Percentiles rank a stretch among this genome's conserved stretches.
Evolutionary conservation across 306 rosid genomes (phyloP).

Genomic region (Cicer cuneatum): DNA sequence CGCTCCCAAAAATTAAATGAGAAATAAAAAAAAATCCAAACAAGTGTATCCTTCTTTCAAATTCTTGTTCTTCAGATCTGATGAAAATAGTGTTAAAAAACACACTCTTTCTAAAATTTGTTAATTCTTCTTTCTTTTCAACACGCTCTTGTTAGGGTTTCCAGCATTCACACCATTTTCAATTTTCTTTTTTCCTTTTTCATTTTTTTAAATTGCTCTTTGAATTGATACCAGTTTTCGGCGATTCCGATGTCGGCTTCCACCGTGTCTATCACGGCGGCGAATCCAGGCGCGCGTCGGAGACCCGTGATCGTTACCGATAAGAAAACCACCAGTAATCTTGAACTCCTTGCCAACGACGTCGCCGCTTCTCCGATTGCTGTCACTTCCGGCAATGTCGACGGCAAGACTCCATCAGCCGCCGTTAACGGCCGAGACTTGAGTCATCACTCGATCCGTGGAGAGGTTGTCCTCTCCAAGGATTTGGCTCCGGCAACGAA

Average conservation of each 20-base stretch:
- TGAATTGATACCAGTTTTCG: constrained; percentile 33
- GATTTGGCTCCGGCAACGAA: constrained; percentile 43
- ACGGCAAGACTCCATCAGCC: constrained; percentile 37
- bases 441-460: constrained; percentile 80
- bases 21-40: too few species aligned
- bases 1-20: too few species aligned
- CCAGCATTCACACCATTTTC: neutral
- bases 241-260: constrained; percentile 85
- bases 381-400: constrained; percentile 43
- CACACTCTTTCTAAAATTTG: neutral
- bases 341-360: constrained; percentile 70
- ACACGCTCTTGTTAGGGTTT: constrained; percentile 39
- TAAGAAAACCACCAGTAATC: constrained; percentile 54
- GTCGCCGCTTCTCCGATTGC: constrained; percentile 46
- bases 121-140: neutral
- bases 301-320: constrained; percentile 67
- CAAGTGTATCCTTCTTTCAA: too few species aligned
- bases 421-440: constrained; percentile 58
- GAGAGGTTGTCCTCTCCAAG: constrained; percentile 60
- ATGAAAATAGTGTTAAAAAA: too few species aligned
- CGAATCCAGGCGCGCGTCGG: constrained; percentile 83
- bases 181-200: too few species aligned
- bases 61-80: too few species aligned
- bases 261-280: constrained; percentile 88
- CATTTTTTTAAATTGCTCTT: neutral